A percentile compares a stretch with the other conserved stretches of the same genome.
phyloP scores from a whole-genome alignment of 2,329 filamentous ascomycete species.

The Venturia aucupariae region DNA sequence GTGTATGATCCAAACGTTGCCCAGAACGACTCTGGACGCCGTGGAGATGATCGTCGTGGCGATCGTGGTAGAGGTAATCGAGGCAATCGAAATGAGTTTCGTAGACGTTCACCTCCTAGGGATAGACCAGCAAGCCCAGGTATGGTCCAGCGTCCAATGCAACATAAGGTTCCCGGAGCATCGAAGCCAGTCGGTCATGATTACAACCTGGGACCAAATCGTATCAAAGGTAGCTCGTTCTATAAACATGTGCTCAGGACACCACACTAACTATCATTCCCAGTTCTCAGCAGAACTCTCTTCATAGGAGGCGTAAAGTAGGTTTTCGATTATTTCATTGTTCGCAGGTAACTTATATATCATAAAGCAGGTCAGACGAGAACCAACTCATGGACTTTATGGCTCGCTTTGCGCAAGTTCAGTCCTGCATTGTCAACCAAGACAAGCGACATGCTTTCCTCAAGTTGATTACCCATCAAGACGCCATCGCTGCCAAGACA shows the following conservation, averaged over 20 bases:
- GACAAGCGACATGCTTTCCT: conserved; percentile 98
- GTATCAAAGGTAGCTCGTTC: conserved; percentile 58
- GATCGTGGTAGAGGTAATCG: conserved; percentile 44
- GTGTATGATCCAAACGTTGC: conserved; percentile 61
- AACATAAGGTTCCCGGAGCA: conserved; percentile 17
- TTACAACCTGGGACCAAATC: conserved; percentile 58
- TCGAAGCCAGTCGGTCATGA: conserved; percentile 79
- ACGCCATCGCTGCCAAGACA: conserved; percentile 74
- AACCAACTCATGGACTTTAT: conserved; percentile 75
- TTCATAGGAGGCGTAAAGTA: conserved; percentile 94
- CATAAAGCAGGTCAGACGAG: conserved; percentile 48
- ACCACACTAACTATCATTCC: conserved; percentile 13
- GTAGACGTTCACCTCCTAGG: conserved; percentile 74
- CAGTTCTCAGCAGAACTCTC: conserved; percentile 82
- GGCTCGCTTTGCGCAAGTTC: conserved; percentile 71
- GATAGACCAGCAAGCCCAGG: conserved; percentile 52
- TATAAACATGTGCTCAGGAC: neutral
- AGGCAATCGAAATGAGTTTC: conserved; percentile 52
- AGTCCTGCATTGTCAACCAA: conserved; percentile 96
- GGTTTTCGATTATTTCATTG: conserved; percentile 36
- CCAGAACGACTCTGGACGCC: conserved; percentile 21
- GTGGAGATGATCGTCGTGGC: conserved; percentile 45
- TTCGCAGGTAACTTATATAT: conserved; percentile 14
- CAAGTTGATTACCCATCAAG: conserved; percentile 88
- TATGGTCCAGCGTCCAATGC: conserved; percentile 19